Base-by-base conservation (phyloP, 2,329 filamentous ascomycete species). In the Coniella vitis region DNA sequence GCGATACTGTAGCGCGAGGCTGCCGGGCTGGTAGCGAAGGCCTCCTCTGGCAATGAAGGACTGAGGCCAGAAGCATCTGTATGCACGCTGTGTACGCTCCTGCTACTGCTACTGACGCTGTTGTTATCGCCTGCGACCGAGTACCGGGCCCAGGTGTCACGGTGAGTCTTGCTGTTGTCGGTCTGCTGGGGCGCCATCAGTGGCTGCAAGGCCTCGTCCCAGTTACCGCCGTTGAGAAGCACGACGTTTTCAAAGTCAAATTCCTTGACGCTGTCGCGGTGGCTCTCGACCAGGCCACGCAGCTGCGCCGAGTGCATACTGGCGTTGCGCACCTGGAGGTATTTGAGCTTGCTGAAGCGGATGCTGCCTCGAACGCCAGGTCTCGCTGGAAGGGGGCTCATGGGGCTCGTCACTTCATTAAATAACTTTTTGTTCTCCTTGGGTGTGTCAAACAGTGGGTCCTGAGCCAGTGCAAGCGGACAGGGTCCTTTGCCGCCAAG, bases 141-240 rank as follows among this genome's bases (percentile, higher is more conserved):
- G 48, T 67, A 60, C 17, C 68, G 63, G 10, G 68, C 69, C 72
- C 72, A 75, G 19, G 66, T 60, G 29, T 67, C 64, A 46, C 61
- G 61, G 19, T 32, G 17, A 29, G 25, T 5, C 5, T 10, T 29
- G 37, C 4, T 14, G 9, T 40, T 38, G 20, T 34, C 17, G 35
- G 55, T 65, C 20, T 39, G 25, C 20, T 39, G 25, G 22, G 48
- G 63, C 60, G 72, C 60, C 60, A 77, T 80, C 49, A 94, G 69
- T 2, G 86, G 85, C 35, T 81, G 79, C n/a, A 95, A 75, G 0
- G 87, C 88, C 25, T 90, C 84, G 51, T 93, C 85, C 88, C 88
- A 95, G 49, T 74, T 84, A 22, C 86, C 88, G 31, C 72, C 72
- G 52, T 78, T 75, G 44, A 81, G 74, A 38, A 95, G 75, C 25